These are phyloP conservation scores for Diaporthe citrichinensis DNA, from an alignment of 2,329 filamentous ascomycete species.

Conservation along the genomic window DNA sequence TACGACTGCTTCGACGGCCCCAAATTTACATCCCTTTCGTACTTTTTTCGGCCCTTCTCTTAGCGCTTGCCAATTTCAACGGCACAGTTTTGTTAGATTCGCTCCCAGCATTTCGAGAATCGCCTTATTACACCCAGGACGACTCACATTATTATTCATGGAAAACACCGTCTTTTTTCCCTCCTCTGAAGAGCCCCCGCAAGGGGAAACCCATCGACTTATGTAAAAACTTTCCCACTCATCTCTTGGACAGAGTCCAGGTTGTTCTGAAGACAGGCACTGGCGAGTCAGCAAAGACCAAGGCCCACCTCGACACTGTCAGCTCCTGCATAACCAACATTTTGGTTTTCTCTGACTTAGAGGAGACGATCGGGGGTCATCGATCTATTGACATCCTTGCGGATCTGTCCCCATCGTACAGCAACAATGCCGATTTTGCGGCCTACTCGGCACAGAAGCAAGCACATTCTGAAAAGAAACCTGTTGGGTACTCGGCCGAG, in stretches of 20 bases:
- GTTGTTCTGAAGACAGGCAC: slow-evolving; percentile 6
- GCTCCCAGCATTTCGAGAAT: background rate
- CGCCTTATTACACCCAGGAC: background rate
- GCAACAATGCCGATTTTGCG: background rate
- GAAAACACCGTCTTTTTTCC: background rate
- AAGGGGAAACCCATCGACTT: background rate
- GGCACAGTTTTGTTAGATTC: background rate
- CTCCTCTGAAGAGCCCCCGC: background rate
- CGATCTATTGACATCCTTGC: background rate
- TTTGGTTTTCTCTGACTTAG: background rate
- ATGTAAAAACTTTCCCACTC: background rate
- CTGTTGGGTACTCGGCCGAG: background rate
- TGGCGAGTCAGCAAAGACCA: slow-evolving; percentile 5
- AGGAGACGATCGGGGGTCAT: background rate
- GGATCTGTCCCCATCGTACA: background rate
- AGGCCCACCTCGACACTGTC: background rate
- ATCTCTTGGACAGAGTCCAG: background rate
- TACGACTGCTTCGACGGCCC: background rate
- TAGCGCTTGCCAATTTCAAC: background rate
- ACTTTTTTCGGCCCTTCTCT: background rate
- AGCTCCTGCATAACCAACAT: slow-evolving; percentile 14
- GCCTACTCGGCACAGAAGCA: slow-evolving; percentile 4
- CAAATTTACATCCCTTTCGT: background rate
- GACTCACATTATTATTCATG: background rate
- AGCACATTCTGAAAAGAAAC: background rate